These are phyloP conservation scores for Exsudoporus floridanus DNA, from an alignment of 1,284 basidiomycete genomes.

Conservation along the genomic window DNA sequence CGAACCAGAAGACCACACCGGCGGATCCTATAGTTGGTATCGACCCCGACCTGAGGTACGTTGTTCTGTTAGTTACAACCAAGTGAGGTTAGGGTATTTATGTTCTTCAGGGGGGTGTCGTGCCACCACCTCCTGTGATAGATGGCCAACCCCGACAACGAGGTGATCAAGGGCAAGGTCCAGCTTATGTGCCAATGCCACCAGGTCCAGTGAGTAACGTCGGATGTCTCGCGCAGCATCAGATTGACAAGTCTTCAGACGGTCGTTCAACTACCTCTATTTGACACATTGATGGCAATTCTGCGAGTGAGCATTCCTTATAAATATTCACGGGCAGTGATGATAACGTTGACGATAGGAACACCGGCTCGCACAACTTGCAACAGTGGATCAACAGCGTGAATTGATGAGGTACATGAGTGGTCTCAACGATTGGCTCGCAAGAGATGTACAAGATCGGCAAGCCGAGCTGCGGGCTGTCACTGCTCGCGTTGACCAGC, in stretches of 20 bases:
- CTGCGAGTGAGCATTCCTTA: conserved; percentile 48
- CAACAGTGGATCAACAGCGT: conserved; percentile 72
- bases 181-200: conserved; percentile 35
- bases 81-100: background rate
- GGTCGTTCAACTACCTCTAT: conserved; percentile 57
- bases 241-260: conserved; percentile 39
- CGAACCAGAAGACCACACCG: conserved; percentile 15
- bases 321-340: background rate
- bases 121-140: conserved; percentile 30
- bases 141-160: conserved; percentile 15
- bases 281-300: conserved; percentile 57
- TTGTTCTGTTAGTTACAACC: background rate
- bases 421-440: conserved; percentile 71
- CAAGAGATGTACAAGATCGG: conserved; percentile 69
- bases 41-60: conserved; percentile 19
- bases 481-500: conserved; percentile 58
- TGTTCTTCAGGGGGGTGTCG: conserved; percentile 19
- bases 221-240: background rate
- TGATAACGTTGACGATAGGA: conserved; percentile 46
- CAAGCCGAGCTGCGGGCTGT: conserved; percentile 69
- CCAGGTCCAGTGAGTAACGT: conserved; percentile 32
- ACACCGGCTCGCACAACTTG: conserved; percentile 67
- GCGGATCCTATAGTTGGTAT: conserved; percentile 29
- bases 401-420: conserved; percentile 76
- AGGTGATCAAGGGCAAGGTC: conserved; percentile 17